phyloP scores from a whole-genome alignment of 2,329 filamentous ascomycete genomes.

The Huntiella decipiens region DNA sequence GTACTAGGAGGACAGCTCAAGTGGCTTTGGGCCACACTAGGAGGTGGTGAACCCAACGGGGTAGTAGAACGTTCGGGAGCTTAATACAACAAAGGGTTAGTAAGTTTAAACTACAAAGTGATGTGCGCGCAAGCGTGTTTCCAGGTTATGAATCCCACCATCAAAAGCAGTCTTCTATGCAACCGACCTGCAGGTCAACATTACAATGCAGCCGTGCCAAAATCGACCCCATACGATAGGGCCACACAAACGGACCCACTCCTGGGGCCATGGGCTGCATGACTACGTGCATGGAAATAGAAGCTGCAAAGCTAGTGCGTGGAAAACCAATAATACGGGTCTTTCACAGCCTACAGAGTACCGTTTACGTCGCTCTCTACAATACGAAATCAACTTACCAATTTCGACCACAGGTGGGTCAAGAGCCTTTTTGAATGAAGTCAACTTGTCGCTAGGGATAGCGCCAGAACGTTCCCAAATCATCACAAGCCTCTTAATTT shows the following conservation, averaged over 20 bases:
- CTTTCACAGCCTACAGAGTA: too few relatives aligned
- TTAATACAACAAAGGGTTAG: conserved; percentile 2
- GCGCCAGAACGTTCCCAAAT: conserved; percentile 96
- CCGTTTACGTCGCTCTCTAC: too few relatives aligned
- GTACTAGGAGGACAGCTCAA: conserved; percentile 12
- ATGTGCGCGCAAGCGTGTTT: too few relatives aligned
- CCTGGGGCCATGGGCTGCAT: too few relatives aligned
- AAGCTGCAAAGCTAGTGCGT: too few relatives aligned
- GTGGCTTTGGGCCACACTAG: conserved; percentile 24
- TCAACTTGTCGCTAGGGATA: conserved; percentile 64
- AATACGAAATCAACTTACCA: conserved; percentile 36
- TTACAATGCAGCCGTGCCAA: not conserved
- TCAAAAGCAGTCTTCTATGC: not conserved
- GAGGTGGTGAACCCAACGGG: conserved; percentile 42
- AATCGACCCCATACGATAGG: too few relatives aligned
- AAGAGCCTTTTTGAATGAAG: conserved; percentile 65
- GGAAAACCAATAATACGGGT: too few relatives aligned
- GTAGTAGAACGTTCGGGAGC: conserved; percentile 48
- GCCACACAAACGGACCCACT: too few relatives aligned
- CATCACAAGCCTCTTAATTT: conserved; percentile 81
- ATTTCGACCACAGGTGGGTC: conserved; percentile 33
- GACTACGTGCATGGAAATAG: too few relatives aligned
- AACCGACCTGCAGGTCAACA: conserved; percentile 1
- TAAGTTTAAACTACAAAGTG: not conserved
- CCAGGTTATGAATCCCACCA: too few relatives aligned